These are phyloP conservation scores for Lepidopterella palustris DNA, from an alignment of 495 filamentous ascomycete genomes.

Conservation along the genomic window DNA sequence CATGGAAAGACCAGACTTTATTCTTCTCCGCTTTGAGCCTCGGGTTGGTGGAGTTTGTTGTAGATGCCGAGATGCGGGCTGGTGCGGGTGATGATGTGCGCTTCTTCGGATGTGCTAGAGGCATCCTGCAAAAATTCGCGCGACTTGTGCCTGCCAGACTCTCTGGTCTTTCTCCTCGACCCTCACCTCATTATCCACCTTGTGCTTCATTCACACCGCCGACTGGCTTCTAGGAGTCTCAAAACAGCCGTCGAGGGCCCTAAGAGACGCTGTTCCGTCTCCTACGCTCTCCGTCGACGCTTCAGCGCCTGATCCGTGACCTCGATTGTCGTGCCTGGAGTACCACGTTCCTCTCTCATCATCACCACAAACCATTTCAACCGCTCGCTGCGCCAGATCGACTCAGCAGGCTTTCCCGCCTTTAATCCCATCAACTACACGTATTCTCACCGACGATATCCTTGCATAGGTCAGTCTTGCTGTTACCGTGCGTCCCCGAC, in stretches of 20 bases:
- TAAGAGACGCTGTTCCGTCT: background rate
- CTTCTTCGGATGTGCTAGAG: background rate
- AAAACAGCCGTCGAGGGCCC: background rate
- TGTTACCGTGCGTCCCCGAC: background rate
- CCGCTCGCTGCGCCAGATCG: background rate
- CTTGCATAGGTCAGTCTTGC: background rate
- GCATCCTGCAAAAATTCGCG: background rate
- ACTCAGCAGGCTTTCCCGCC: background rate
- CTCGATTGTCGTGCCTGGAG: constrained; percentile 6
- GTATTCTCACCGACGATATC: background rate
- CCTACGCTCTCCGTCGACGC: background rate
- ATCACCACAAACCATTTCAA: background rate
- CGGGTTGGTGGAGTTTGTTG: background rate
- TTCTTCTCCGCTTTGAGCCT: background rate
- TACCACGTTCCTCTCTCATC: background rate
- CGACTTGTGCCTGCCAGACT: background rate
- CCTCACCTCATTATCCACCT: background rate
- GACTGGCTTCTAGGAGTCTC: background rate
- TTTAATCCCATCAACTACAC: background rate
- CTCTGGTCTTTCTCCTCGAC: background rate
- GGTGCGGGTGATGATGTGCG: background rate
- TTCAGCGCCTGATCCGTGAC: constrained; percentile 1
- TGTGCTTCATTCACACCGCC: background rate
- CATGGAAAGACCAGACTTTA: background rate
- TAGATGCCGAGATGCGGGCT: background rate